These are phyloP conservation scores for Rubia peregrina DNA, from an alignment of 305 asterid genomes.

Conservation along the genomic window DNA sequence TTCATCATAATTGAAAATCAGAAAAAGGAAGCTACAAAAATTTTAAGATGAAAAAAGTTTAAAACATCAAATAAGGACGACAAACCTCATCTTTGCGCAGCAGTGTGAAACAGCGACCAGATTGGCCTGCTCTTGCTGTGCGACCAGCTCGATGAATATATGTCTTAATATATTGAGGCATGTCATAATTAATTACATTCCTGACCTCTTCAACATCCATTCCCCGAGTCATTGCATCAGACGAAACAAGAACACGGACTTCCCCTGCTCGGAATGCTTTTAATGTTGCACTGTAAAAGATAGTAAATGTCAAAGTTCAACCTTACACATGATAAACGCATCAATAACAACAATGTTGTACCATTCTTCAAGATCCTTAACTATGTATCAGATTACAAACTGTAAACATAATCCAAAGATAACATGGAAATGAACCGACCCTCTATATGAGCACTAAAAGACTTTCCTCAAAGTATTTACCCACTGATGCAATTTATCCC, in stretches of 20 bases:
- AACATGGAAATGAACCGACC: neutral
- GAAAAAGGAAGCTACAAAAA: neutral
- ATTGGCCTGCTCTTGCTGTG: slow-evolving; percentile 87
- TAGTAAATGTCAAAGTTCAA: slow-evolving; percentile 2
- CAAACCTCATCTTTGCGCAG: slow-evolving; percentile 63
- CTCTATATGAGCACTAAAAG: neutral
- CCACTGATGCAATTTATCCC: neutral
- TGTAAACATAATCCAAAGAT: neutral
- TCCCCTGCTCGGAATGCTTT: slow-evolving; percentile 67
- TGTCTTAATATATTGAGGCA: slow-evolving; percentile 68
- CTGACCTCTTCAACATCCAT: slow-evolving; percentile 89
- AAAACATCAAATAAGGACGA: slow-evolving; percentile 12
- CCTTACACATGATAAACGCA: neutral
- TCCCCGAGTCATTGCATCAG: slow-evolving; percentile 91
- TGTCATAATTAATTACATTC: slow-evolving; percentile 75
- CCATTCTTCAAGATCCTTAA: neutral
- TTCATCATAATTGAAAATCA: neutral
- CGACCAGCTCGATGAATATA: slow-evolving; percentile 91
- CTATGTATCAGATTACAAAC: neutral
- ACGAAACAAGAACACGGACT: slow-evolving; percentile 63
- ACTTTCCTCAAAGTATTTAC: neutral
- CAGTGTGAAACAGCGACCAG: slow-evolving; percentile 74
- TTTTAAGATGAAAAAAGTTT: neutral
- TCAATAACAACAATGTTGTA: neutral
- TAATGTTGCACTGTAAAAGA: slow-evolving; percentile 56